Evolutionary conservation across 345 rosid species (phyloP).

Genomic region (Salix udensis): DNA sequence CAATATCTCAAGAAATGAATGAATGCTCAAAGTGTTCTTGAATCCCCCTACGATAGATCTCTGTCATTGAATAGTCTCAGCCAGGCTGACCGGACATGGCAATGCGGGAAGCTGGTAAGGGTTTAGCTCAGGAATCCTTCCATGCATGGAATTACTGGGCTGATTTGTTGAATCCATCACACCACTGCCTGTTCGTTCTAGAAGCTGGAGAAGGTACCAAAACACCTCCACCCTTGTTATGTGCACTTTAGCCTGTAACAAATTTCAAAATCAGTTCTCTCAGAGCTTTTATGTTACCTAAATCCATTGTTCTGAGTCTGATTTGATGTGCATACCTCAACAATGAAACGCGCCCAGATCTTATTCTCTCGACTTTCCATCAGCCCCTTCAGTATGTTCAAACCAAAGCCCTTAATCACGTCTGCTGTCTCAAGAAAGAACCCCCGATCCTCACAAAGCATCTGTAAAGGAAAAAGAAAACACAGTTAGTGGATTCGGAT

Average conservation of each 20-base stretch:
- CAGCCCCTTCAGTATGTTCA: slow-evolving; percentile 74
- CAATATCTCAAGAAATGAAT: not conserved
- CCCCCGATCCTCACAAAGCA: slow-evolving; percentile 74
- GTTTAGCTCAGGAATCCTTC: slow-evolving; percentile 25
- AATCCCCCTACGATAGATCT: not conserved
- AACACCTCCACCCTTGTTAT: slow-evolving; percentile 69
- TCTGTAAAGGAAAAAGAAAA: slow-evolving; percentile 36
- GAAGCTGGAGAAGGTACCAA: slow-evolving; percentile 75
- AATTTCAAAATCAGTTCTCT: slow-evolving; percentile 9
- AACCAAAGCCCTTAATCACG: slow-evolving; percentile 59
- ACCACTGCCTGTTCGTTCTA: slow-evolving; percentile 37
- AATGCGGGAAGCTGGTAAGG: slow-evolving; percentile 30
- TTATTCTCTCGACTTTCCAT: slow-evolving; percentile 58
- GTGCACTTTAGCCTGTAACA: slow-evolving; percentile 51
- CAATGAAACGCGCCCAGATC: slow-evolving; percentile 80
- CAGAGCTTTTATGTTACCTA: not conserved
- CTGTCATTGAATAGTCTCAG: slow-evolving; percentile 10
- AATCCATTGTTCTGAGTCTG: not conserved
- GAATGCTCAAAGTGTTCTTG: slow-evolving; percentile 15
- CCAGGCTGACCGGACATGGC: slow-evolving; percentile 19
- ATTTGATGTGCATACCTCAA: slow-evolving; percentile 50
- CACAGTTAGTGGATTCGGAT: not conserved
- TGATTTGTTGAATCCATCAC: slow-evolving; percentile 32
- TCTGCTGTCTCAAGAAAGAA: slow-evolving; percentile 84
- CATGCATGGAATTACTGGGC: slow-evolving; percentile 22